Evolutionary conservation across 768 basidiomycete genomes (phyloP), one percentile per base, ranked within the genome.

Genomic region (Mycena galopus): DNA sequence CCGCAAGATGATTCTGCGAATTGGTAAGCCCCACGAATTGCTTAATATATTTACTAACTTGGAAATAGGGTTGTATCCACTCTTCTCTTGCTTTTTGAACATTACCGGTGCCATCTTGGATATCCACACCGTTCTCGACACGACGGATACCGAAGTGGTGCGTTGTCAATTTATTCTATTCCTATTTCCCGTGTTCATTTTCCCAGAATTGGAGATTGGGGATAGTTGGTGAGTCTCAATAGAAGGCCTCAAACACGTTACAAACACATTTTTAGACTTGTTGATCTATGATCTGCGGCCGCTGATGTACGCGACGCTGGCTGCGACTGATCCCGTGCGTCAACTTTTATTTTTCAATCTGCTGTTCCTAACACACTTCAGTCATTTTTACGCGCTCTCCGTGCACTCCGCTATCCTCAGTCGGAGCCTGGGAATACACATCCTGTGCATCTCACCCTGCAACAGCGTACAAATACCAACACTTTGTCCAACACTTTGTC

Each of bases 1-100:
- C 23, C 66, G 66, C 42, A 32, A 37, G n/a, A 69, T 69, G 35
- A 67, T 73, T 39, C 9, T 73, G n/a, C 58, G 71, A 27, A 64
- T 68, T 19, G 65, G 66, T 64, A 37, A 39, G 57, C 29, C 25
- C n/a, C 19, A 21, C 21, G 11, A 19, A 5, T 27, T 68, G 6
- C 4, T 27, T 25, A 14, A 14, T 47, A 1, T 19, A 37, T 47
- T 63, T 19, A 50, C 51, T 53, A 3, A 57, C 29, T n/a, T 8
- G n/a, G 32, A 1, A 4, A 5, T 8, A 73, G 71, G 65, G 4
- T 23, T 73, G 2, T 73, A 73, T 37, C 71, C 71, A 12, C n/a
- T 73, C 9, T 10, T 67, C 29, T 72, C 71, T 25, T 62, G 56
- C 33, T 60, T 62, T 35, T 47, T 67, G 30, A 73, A 63, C 60